Percentiles rank a stretch among this genome's conserved stretches.
Conservation (phyloP, 768 basidiomycete species). For the Megacollybia marginata region DNA sequence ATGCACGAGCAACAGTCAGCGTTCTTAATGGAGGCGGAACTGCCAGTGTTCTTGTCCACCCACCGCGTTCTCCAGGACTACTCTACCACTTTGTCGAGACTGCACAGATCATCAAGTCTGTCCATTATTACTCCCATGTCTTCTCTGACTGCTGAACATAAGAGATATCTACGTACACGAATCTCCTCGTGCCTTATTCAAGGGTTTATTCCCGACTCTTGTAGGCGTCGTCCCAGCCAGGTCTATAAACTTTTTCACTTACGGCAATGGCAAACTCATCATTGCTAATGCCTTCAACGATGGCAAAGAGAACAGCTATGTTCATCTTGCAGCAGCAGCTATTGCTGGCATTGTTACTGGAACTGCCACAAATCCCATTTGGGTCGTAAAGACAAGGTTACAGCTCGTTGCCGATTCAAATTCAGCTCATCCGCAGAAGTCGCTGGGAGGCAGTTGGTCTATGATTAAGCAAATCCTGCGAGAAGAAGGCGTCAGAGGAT, state of each 20-base stretch:
- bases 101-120: slow-evolving; percentile 78
- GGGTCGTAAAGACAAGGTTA: slow-evolving; percentile 97
- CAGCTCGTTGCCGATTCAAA: slow-evolving; percentile 44
- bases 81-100: slow-evolving; percentile 96
- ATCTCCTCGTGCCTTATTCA: slow-evolving; percentile 85
- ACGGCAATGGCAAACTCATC: slow-evolving; percentile 92
- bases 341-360: slow-evolving; percentile 82
- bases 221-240: slow-evolving; percentile 94
- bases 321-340: slow-evolving; percentile 84
- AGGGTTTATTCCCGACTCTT: slow-evolving; percentile 88
- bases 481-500: slow-evolving; percentile 78
- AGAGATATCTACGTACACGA: slow-evolving; percentile 88
- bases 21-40: slow-evolving; percentile 8
- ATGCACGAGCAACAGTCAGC: slow-evolving; percentile 16
- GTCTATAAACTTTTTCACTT: slow-evolving; percentile 96
- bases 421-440: slow-evolving; percentile 13
- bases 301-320: slow-evolving; percentile 72
- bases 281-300: slow-evolving; percentile 79
- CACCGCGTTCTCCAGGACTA: slow-evolving; percentile 31
- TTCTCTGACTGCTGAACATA: neutral
- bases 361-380: slow-evolving; percentile 94
- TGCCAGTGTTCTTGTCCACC: no score
- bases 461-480: slow-evolving; percentile 70
- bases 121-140: neutral
- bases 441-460: slow-evolving; percentile 45